Conservation (phyloP, 2,329 filamentous ascomycete species). For the Fusarium torreyae region DNA sequence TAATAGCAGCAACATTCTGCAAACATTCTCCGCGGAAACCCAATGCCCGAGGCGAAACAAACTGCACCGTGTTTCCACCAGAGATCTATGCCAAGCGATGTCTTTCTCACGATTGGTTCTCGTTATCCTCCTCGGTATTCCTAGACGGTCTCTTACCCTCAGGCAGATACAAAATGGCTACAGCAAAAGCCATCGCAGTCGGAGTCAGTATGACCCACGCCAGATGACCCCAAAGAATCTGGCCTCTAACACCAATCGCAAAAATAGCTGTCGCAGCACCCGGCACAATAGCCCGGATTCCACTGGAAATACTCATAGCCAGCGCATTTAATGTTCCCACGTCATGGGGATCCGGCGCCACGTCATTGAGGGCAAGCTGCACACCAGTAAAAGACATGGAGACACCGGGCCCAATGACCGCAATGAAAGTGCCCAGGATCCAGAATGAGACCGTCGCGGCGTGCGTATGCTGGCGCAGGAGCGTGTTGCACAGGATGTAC, state of each 20-base stretch:
- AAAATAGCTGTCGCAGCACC: conserved; percentile 77
- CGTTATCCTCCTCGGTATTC: conserved; percentile 26
- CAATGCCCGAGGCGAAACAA: neutral
- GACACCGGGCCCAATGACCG: conserved; percentile 71
- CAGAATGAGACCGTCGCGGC: conserved; percentile 68
- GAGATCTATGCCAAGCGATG: neutral
- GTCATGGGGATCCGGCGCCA: conserved; percentile 74
- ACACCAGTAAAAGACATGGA: conserved; percentile 79
- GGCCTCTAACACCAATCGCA: conserved; percentile 74
- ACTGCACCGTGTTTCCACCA: neutral
- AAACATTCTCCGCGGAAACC: neutral
- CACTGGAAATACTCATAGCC: conserved; percentile 71
- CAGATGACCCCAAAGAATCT: conserved; percentile 73
- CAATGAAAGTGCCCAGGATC: conserved; percentile 60
- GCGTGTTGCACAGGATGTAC: conserved; percentile 70
- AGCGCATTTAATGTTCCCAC: conserved; percentile 80
- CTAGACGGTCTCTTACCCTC: conserved; percentile 43
- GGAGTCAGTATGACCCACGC: conserved; percentile 55
- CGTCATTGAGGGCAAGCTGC: conserved; percentile 82
- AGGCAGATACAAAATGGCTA: conserved; percentile 50
- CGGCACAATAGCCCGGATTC: conserved; percentile 75
- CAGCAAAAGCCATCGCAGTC: conserved; percentile 48
- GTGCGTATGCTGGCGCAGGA: conserved; percentile 56
- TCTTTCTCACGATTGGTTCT: neutral
- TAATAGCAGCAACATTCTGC: neutral